Evolutionary conservation across 805 yeast genomes (phyloP), one percentile per base, ranked within the genome.

Genomic region (Yamadazyma philogaea): DNA sequence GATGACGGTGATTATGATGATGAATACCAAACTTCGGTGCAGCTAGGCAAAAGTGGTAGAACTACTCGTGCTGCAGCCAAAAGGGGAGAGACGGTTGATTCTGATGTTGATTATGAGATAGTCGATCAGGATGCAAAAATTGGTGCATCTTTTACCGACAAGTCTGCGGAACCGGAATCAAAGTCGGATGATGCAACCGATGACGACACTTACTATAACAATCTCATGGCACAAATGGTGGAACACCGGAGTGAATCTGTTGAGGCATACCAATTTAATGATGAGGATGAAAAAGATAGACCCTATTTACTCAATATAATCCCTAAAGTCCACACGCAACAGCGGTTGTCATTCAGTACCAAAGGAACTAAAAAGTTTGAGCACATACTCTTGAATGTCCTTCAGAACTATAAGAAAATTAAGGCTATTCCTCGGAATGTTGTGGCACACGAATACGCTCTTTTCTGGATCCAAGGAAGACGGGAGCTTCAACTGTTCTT

Each of bases 381-480:
- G 3, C 48, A 46, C 30, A 61, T 63, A 7, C 22, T 59, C 14
- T 51, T 44, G 11, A 42, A 59, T 1, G 49, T 59, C 7, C 20
- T 53, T 7, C 37, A 28, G 8, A 46, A 51, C 35, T 59, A 53
- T 37, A 39, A 38, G 33, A 26, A 31, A 36, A n/a, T 10, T 22
- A 12, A 12, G n/a, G 31, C 28, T 37, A 39, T 36, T 31, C 52
- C 40, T 33, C 34, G n/a, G 27, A 40, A 18, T 47, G 53, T 39
- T 32, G 45, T 26, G 33, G 48, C 26, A 7, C 34, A 45, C 3
- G 27, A 48, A 7, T 52, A 56, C 3, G 45, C 57, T 1, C 52
- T 69, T 40, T 52, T 68, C 7, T 70, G 74, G 75, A 52, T 68
- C 6, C 69, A 66, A 30, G 74, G 73, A 1, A 58, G 57, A 42